phyloP scores from a whole-genome alignment of 805 yeast species.

The Starmerella vitae region DNA sequence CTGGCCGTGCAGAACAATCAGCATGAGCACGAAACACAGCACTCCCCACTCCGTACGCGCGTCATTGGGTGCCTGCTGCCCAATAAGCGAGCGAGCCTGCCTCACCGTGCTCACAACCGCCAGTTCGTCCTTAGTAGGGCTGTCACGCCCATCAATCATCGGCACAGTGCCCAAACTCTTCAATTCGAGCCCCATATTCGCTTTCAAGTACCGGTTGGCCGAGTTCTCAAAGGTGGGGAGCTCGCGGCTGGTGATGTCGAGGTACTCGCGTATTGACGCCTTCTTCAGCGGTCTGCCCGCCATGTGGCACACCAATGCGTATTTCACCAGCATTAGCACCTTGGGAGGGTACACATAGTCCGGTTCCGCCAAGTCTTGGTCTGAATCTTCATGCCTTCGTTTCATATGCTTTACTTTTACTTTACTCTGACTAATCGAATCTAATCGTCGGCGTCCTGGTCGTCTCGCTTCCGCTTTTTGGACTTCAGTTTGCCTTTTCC shows the following conservation, averaged over 20 bases:
- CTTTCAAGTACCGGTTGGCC: background rate
- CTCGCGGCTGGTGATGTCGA: background rate
- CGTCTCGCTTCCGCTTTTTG: conserved; percentile 32
- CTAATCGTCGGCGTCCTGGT: conserved; percentile 36
- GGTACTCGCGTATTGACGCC: background rate
- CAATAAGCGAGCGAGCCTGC: background rate
- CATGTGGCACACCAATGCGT: background rate
- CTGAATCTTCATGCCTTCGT: too few relatives aligned
- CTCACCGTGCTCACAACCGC: background rate
- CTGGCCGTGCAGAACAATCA: conserved; percentile 6
- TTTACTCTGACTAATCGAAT: too few relatives aligned
- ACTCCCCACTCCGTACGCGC: conserved; percentile 4
- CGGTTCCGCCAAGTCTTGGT: background rate
- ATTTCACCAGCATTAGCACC: background rate
- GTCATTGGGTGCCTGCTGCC: background rate
- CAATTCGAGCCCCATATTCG: conserved; percentile 1
- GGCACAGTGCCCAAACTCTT: background rate
- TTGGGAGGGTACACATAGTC: background rate
- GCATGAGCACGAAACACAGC: conserved; percentile 1
- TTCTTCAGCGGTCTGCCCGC: background rate
- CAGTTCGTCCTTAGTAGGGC: conserved; percentile 1
- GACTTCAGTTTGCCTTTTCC: conserved; percentile 29
- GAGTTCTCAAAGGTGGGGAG: background rate
- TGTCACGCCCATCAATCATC: background rate
- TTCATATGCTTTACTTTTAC: too few relatives aligned